Conservation (phyloP, 805 yeast species). For the Saturnispora sanitii region DNA sequence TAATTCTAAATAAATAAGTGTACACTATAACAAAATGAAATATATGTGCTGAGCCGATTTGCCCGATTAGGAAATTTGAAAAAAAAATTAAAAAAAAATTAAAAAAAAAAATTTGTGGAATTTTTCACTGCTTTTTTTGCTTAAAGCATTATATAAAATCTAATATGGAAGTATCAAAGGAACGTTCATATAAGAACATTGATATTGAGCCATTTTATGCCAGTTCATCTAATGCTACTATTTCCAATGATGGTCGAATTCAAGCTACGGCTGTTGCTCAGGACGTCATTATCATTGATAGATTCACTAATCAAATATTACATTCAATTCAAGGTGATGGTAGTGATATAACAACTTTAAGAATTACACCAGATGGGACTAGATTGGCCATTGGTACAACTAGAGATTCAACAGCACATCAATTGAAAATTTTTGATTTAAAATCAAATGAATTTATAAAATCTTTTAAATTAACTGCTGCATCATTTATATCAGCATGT, state of each 20-base stretch:
- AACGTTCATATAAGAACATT: conserved; percentile 28
- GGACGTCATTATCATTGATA: conserved; percentile 60
- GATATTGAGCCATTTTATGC: conserved; percentile 76
- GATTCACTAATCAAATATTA: conserved; percentile 45
- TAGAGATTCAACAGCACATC: conserved; percentile 42
- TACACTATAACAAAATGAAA: not conserved
- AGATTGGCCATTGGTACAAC: conserved; percentile 68
- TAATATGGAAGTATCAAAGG: conserved; percentile 15
- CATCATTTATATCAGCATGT: conserved; percentile 66
- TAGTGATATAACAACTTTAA: conserved; percentile 63
- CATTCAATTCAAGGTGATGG: conserved; percentile 77
- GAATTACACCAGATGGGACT: conserved; percentile 66
- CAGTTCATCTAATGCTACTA: conserved; percentile 70
- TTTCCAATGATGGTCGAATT: conserved; percentile 50
- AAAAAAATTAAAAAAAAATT: conserved; percentile 4
- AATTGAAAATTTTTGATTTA: conserved; percentile 56
- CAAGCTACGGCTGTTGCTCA: conserved; percentile 77
- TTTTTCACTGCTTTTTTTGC: conserved; percentile 6
- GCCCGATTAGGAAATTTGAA: conserved; percentile 2
- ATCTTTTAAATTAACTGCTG: conserved; percentile 58
- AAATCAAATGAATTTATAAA: conserved; percentile 33
- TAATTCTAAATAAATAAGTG: not conserved
- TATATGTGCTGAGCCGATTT: not conserved
- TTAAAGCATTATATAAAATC: not conserved
- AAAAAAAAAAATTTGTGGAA: not conserved